Evolutionary conservation across 2,329 filamentous ascomycete species (phyloP), one percentile per base, ranked within the genome.

Genomic region (Pseudopyricularia javanii): DNA sequence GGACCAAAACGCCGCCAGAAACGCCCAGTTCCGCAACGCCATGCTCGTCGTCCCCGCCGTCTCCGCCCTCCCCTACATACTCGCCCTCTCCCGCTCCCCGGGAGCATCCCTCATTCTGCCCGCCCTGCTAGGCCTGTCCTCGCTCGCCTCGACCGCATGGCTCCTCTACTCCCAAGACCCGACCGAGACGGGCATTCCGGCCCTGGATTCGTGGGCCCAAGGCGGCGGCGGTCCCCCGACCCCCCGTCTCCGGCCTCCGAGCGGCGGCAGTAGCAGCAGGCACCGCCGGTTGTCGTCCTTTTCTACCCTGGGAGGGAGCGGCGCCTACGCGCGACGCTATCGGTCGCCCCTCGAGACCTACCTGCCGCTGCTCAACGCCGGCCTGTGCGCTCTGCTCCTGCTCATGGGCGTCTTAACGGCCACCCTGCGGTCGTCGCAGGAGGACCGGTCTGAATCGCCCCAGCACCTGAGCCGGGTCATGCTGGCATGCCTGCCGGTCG

Each of bases 91-190:
- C 63, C 61, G 7, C 54, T 59, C 52, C 51, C 64, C 57, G 57
- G 52, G 51, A 53, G 70, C 58, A 58, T 54, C 30, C 61, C 35
- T 54, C 64, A 11, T 56, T 15, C 63, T 80, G 7, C 64, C 77
- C 45, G 68, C 75, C 33, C 57, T 86, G 5, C 72, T 88, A 3
- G 73, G 75, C 47, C 70, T 87, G n/a, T 75, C 79, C 0, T 85
- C 80, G 24, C 74, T 90, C 17, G 68, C 74, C 17, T 76, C 75
- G 3, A 86, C 82, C 3, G 74, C 77, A 0, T 88, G 79, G 63
- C 73, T 82, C 1, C 69, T 88, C 1, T 72, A 75, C 58, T 69
- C 65, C 35, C 72, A 84, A 8, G 77, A 78, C 0, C 72, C 81
- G 0, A 70, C 73, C 0, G 63, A 68, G 2, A 83, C 80, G 0